Evolutionary conservation across 257 asterid genomes (phyloP).

Genomic region (Solanum bulbocastanum): DNA sequence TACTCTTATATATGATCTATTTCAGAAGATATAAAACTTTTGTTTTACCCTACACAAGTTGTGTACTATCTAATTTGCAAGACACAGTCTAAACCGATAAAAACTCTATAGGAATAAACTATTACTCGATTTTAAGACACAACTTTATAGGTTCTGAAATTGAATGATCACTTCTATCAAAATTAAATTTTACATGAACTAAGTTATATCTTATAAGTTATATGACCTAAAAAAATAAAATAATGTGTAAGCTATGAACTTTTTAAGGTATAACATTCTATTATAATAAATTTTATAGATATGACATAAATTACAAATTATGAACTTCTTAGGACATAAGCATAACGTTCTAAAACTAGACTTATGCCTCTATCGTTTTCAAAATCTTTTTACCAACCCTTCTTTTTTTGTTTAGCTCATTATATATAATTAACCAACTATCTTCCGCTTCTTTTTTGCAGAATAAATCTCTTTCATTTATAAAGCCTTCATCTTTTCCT

Average conservation of each 20-base stretch:
- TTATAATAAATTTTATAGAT: not conserved
- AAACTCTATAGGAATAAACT: accelerated
- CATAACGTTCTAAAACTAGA: not conserved
- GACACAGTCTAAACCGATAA: accelerated
- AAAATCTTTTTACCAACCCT: no score
- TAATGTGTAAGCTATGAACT: not conserved
- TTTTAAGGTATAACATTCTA: no score
- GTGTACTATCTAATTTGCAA: no score
- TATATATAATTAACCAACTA: not conserved
- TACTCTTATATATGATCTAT: not conserved
- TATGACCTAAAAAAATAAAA: not conserved
- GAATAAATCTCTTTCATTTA: no score
- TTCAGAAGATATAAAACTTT: not conserved
- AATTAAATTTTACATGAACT: not conserved
- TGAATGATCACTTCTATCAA: not conserved
- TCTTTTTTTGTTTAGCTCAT: no score
- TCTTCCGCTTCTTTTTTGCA: no score
- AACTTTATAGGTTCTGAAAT: not conserved
- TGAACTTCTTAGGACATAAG: not conserved
- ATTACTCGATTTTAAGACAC: not conserved
- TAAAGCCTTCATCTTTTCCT: no score
- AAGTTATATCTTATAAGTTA: not conserved
- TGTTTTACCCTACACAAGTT: no score
- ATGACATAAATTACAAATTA: not conserved
- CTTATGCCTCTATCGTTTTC: not conserved